Base-by-base conservation (phyloP, 495 filamentous ascomycete species). In the Amphirosellinia nigrospora region DNA sequence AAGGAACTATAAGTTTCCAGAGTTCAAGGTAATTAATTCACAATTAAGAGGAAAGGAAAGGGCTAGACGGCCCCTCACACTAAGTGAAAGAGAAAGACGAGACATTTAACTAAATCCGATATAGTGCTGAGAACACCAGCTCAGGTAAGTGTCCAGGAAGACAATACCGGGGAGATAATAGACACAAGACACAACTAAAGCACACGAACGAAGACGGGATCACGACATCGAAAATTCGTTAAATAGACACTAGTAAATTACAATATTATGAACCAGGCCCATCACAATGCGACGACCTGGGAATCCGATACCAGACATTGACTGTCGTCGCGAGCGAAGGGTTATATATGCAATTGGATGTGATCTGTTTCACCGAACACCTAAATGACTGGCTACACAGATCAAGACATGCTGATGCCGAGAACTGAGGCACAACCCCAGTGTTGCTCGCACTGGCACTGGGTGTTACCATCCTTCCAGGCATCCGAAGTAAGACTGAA, bases 401-500 rank as follows among this genome's bases (percentile, higher is more conserved):
- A 16, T 50, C 21, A n/a, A 41, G 26, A 66, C 16, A 74, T 16
- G 73, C 46, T 75, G 66, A 78, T 78, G 59, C 72, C 72, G 23
- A 78, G 76, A 34, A 70, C 65, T 39, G 80, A 63, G 70, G 82
- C 84, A 71, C 86, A 87, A 64, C 93, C 93, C 88, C 93, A 97
- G 84, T 84, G 80, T 78, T 87, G 87, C 91, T 98, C 95, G 71
- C 95, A 93, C 64, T 82, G 79, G 81, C 88, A 93, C 32, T 79
- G 75, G 4, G 76, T 76, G 68, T 92, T 93, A 53, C 84, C 78
- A 34, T 79, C 62, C 89, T 97, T 98, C 95, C 95, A 98, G 70
- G 72, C 53, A 79, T 98, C 95, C 72, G 96, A 84, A 72, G 82
- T 81, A 82, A 86, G 96, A 60, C 89, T 91, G 88, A 97, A 94